phyloP scores from a whole-genome alignment of 352 stramenopile species.

The Phytophthora europaea region DNA sequence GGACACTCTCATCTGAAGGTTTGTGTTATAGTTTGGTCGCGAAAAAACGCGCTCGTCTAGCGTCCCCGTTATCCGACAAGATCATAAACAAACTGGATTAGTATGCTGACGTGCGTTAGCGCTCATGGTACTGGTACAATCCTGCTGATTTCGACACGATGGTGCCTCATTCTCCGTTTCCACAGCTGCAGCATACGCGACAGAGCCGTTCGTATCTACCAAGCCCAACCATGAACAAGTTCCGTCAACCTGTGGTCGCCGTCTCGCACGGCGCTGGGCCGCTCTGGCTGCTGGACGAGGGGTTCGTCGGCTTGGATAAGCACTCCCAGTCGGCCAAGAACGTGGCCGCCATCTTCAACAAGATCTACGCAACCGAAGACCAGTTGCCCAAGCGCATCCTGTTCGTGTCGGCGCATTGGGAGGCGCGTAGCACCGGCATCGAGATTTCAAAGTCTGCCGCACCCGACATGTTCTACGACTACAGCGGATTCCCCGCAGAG shows the following conservation, averaged over 20 bases:
- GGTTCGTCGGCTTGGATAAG: constrained; percentile 27
- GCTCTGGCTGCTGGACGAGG: constrained; percentile 32
- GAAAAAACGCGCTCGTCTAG: neutral
- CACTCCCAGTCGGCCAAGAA: constrained; percentile 39
- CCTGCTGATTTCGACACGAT: neutral
- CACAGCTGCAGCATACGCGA: neutral
- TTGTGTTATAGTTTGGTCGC: neutral
- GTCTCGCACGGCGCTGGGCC: constrained; percentile 60
- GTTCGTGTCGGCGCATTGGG: constrained; percentile 90
- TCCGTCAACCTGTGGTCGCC: constrained; percentile 46
- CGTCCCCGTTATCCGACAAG: neutral
- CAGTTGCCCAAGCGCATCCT: constrained; percentile 78
- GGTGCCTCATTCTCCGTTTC: neutral
- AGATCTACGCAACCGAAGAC: constrained; percentile 44
- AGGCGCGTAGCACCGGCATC: constrained; percentile 7
- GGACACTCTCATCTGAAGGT: neutral
- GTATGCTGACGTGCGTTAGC: neutral
- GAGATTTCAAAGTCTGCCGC: constrained; percentile 11
- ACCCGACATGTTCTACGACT: constrained; percentile 8
- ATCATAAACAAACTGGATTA: neutral
- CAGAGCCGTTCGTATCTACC: neutral
- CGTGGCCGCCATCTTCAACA: constrained; percentile 45
- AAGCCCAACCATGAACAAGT: constrained; percentile 4
- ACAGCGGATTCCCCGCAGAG: constrained; percentile 2
- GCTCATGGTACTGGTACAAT: neutral